Evolutionary conservation across 2,329 filamentous ascomycete species (phyloP).

Genomic region (Ascochyta clinopodiicola): DNA sequence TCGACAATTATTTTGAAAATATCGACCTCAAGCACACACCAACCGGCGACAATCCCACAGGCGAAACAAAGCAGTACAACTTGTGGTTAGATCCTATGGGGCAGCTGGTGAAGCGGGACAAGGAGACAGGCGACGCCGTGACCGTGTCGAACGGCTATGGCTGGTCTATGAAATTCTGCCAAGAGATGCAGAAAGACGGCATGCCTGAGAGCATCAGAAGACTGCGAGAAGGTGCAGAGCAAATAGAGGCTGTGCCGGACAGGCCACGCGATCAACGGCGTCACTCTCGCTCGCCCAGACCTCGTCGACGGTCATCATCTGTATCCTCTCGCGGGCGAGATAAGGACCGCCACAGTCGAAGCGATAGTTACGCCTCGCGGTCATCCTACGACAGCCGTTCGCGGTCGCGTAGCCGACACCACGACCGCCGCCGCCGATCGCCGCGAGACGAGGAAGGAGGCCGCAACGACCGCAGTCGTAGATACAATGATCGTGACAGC

Average conservation of each 20-base stretch:
- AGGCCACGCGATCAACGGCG: conserved; percentile 18
- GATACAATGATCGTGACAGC: conserved; percentile 14
- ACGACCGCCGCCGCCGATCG: conserved; percentile 21
- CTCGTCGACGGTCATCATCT: conserved; percentile 25
- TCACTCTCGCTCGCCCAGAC: conserved; percentile 18
- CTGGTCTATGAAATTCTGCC: conserved; percentile 81
- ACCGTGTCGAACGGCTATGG: conserved; percentile 82
- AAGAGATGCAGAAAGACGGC: conserved; percentile 71
- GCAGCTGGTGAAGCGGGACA: conserved; percentile 69
- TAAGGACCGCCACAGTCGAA: conserved; percentile 21
- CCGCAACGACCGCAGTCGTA: conserved; percentile 16
- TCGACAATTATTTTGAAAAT: conserved; percentile 72
- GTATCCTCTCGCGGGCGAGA: conserved; percentile 21
- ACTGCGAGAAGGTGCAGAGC: conserved; percentile 27
- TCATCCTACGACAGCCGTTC: conserved; percentile 29
- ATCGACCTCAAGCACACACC: conserved; percentile 58
- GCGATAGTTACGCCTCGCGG: conserved; percentile 21
- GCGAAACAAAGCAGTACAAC: conserved; percentile 54
- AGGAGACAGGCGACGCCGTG: conserved; percentile 69
- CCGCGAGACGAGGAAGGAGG: conserved; percentile 14
- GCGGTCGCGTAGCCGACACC: conserved; percentile 19
- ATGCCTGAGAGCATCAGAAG: conserved; percentile 32
- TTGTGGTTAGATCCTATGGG: conserved; percentile 72
- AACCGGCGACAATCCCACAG: conserved; percentile 48
- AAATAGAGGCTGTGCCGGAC: conserved; percentile 21